Percentiles rank a stretch among this genome's conserved stretches.
Evolutionary conservation across 1,139 yeast genomes (phyloP).

Genomic region (Pichia sp.): DNA sequence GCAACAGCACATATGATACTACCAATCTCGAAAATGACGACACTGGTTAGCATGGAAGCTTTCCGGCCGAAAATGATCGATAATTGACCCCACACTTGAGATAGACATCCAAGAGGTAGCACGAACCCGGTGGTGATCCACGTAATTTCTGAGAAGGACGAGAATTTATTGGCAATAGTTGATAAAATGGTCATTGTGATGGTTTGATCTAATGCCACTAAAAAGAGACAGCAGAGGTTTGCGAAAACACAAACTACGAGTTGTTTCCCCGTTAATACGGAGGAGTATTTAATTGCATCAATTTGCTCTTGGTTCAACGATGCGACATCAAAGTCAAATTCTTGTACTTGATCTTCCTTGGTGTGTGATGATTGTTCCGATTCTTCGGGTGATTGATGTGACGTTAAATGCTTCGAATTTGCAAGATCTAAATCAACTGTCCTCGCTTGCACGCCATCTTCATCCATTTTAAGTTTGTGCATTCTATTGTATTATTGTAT

Average conservation of each 20-base stretch:
- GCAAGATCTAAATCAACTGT: too few species aligned
- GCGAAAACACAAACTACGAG: slow-evolving; percentile 38
- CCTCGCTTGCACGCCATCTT: too few species aligned
- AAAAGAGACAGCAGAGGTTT: slow-evolving; percentile 43
- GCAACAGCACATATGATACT: slow-evolving; percentile 56
- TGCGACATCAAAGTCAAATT: too few species aligned
- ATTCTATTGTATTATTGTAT: too few species aligned
- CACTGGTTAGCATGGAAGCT: slow-evolving; percentile 40
- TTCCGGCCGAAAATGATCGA: slow-evolving; percentile 61
- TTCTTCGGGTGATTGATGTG: too few species aligned
- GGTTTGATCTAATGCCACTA: slow-evolving; percentile 64
- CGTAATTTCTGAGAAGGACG: slow-evolving; percentile 46
- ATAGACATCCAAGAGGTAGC: slow-evolving; percentile 50
- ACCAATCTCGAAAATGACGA: slow-evolving; percentile 54
- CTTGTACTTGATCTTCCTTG: too few species aligned
- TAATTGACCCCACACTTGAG: slow-evolving; percentile 55
- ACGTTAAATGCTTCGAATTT: too few species aligned
- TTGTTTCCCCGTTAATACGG: slow-evolving; percentile 33
- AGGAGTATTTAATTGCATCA: background rate
- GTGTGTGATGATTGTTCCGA: too few species aligned
- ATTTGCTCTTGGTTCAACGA: background rate
- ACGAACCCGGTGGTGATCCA: slow-evolving; percentile 59
- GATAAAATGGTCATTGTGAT: slow-evolving; percentile 55
- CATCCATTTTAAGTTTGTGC: too few species aligned
- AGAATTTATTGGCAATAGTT: slow-evolving; percentile 47